Percentiles rank a stretch among this genome's conserved stretches.
phyloP scores from a whole-genome alignment of 208 protist genomes.

The Trypanosoma scelopori region DNA sequence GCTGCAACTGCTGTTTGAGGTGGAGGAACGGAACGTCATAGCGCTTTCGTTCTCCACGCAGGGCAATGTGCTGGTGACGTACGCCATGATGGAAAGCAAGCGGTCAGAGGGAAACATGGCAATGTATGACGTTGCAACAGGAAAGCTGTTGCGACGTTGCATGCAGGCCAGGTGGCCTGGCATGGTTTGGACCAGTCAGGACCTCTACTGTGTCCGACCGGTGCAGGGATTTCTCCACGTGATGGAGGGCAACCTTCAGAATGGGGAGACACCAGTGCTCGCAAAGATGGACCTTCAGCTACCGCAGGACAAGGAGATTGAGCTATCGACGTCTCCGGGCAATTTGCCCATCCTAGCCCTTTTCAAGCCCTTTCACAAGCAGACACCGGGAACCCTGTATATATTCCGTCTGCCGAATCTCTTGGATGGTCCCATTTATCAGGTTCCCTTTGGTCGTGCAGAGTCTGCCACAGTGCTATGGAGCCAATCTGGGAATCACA shows the following conservation, averaged over 20 bases:
- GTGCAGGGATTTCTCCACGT: conserved; percentile 78
- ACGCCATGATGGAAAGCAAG: conserved; percentile 79
- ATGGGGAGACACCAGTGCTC: conserved; percentile 29
- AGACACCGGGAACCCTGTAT: conserved; percentile 57
- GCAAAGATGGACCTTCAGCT: conserved; percentile 79
- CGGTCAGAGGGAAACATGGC: conserved; percentile 79
- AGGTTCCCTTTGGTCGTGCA: conserved; percentile 63
- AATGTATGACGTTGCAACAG: conserved; percentile 54
- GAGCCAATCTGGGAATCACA: conserved; percentile 62
- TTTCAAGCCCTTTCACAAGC: conserved; percentile 85
- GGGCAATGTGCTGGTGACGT: conserved; percentile 73
- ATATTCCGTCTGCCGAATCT: conserved; percentile 81
- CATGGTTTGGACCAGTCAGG: conserved; percentile 68
- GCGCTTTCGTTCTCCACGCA: conserved; percentile 64
- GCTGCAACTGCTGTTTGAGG: conserved; percentile 53
- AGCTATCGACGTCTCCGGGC: conserved; percentile 51
- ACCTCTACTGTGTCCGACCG: conserved; percentile 61
- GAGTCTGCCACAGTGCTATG: conserved; percentile 67
- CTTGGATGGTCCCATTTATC: conserved; percentile 54
- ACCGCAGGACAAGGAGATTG: conserved; percentile 79
- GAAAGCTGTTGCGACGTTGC: conserved; percentile 51
- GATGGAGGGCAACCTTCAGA: conserved; percentile 45
- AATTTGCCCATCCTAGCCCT: conserved; percentile 64
- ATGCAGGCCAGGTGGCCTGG: conserved; percentile 85
- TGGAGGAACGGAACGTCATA: conserved; percentile 62